Base-by-base conservation (phyloP, 1,284 basidiomycete species). In the Ceratobasidium sp. region DNA sequence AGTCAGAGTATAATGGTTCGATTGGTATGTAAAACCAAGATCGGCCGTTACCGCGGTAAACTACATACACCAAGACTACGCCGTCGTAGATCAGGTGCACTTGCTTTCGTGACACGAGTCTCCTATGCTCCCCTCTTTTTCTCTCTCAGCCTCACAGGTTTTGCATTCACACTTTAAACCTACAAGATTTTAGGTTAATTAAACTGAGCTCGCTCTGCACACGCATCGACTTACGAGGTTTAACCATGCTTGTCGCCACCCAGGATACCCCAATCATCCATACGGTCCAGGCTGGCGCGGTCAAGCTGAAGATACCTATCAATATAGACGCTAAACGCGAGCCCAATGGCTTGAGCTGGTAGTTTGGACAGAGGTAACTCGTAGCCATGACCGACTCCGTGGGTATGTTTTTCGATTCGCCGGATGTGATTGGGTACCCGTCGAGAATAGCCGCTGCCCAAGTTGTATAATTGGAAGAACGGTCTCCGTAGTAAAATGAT, bases 401-500 rank as follows among this genome's bases (percentile, higher is more conserved):
- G 49, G 68, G 68, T 2, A 55, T 6, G 1, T 33, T 51, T 20
- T 49, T 55, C 13, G 20, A 1, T 1, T 55, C 26, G 20, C 51
- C 68, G 13, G 56, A 49, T 20, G 7, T 12, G 20, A 70, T 13
- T 13, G 68, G 7, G 12, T 40, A 20, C 9, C 68, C 49, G 20
- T 18, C 12, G 3, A 28, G 68, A 39, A 70, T 26, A 3, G 26
- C 26, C 23, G 55, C 15, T 13, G 68, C 68, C 68, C 68, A 70
- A 18, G 49, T 55, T 1, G 55, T 3, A 55, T 70, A 70, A 6
- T 15, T 5, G 2, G 49, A 1, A 9, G 51, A 1, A 40, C 55
- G n/a, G 7, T 15, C n/a, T 1, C 68, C 53, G 39, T 70, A 56
- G 51, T 70, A 70, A 33, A 70, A 70, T 1, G 68, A 70, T 15